A percentile compares a stretch with the other conserved stretches of the same genome.
phyloP scores from a whole-genome alignment of 805 yeast genomes.

The Zygosaccharomyces bisporus region DNA sequence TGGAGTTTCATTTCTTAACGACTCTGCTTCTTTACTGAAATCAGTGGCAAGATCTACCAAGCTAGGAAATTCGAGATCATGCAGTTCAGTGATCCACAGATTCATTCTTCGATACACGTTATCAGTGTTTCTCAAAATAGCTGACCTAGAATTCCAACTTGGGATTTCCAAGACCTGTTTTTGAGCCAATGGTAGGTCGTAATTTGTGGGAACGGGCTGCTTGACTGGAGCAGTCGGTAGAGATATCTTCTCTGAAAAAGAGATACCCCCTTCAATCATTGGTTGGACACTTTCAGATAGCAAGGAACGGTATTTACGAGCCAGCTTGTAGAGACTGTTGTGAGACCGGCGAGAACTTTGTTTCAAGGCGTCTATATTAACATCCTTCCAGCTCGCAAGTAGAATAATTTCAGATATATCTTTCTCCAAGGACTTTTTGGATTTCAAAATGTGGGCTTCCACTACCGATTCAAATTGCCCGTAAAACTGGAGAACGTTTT shows the following conservation, averaged over 20 bases:
- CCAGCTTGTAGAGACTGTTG: conserved; percentile 72
- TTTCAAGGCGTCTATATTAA: conserved; percentile 85
- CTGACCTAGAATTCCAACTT: conserved; percentile 55
- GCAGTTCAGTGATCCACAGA: conserved; percentile 39
- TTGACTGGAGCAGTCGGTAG: conserved; percentile 9
- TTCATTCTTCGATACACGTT: conserved; percentile 55
- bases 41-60: conserved; percentile 54
- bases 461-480: conserved; percentile 57
- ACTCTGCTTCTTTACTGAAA: conserved; percentile 53
- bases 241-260: conserved; percentile 17
- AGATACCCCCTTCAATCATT: conserved; percentile 55
- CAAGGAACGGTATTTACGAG: conserved; percentile 72
- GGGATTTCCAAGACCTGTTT: conserved; percentile 37
- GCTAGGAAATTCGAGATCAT: conserved; percentile 41
- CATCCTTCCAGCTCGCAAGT: conserved; percentile 96
- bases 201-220: conserved; percentile 8
- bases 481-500: conserved; percentile 53
- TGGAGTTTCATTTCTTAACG: conserved; percentile 77
- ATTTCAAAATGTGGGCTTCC: conserved; percentile 41
- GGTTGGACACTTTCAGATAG: conserved; percentile 49
- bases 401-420: conserved; percentile 80
- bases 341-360: conserved; percentile 93
- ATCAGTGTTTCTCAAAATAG: conserved; percentile 48
- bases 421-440: conserved; percentile 61
- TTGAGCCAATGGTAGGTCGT: conserved; percentile 16